Percentiles rank a stretch among this genome's conserved stretches.
Conservation (phyloP, 1,284 basidiomycete species). For the Sparassis latifolia region DNA sequence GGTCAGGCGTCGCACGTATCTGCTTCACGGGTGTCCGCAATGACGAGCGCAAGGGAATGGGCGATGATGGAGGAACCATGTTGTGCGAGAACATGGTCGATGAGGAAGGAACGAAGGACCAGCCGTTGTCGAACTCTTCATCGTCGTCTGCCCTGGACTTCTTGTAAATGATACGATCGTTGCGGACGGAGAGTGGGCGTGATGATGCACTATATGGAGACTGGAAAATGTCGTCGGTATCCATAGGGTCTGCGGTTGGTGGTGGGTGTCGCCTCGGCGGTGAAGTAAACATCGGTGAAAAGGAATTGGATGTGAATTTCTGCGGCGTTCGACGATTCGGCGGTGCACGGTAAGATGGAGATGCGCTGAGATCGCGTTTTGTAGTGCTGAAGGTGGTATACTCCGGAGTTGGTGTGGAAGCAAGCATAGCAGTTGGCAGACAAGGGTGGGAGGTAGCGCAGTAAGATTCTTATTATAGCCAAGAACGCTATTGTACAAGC, state of each 20-base stretch:
- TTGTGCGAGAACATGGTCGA: conserved; percentile 29
- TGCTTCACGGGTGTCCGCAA: conserved; percentile 49
- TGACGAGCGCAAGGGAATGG: conserved; percentile 30
- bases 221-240: conserved; percentile 45
- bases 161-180: conserved; percentile 18
- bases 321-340: conserved; percentile 34
- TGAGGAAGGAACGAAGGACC: conserved; percentile 42
- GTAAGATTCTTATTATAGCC: conserved; percentile 8
- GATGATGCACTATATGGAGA: conserved; percentile 42
- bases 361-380: conserved; percentile 35
- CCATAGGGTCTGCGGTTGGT: conserved; percentile 25
- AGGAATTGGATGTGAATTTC: conserved; percentile 27
- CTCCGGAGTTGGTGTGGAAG: conserved; percentile 30
- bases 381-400: conserved; percentile 28
- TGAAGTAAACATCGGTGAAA: conserved; percentile 56
- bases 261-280: conserved; percentile 36
- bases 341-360: conserved; percentile 39
- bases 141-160: conserved; percentile 18
- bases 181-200: conserved; percentile 34
- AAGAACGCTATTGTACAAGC: conserved; percentile 9
- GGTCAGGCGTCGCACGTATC: conserved; percentile 24
- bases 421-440: conserved; percentile 28
- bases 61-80: conserved; percentile 34
- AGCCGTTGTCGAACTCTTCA: conserved; percentile 47
- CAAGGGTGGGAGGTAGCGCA: conserved; percentile 24